Percentiles rank a stretch among this genome's conserved stretches.
phyloP scores from a whole-genome alignment of 345 rosid species.

The Nasturtium officinale region DNA sequence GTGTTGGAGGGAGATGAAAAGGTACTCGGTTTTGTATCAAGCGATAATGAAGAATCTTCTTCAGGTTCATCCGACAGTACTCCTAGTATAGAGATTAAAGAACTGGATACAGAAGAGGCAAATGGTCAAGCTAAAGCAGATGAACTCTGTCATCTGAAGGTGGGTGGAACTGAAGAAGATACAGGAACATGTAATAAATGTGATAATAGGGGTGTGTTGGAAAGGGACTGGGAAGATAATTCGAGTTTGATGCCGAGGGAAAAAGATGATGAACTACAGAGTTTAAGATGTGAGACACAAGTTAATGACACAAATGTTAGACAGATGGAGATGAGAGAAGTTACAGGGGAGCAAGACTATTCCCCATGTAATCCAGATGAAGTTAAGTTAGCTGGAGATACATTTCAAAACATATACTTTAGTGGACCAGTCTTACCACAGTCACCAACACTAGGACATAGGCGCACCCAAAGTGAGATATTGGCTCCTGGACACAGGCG shows the following conservation, averaged over 20 bases:
- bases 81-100: conserved; percentile 21
- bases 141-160: conserved; percentile 3
- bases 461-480: conserved; percentile 74
- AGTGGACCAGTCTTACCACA: conserved; percentile 44
- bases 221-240: conserved; percentile 22
- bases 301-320: conserved; percentile 43
- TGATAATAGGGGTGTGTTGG: conserved; percentile 24
- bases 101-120: conserved; percentile 16
- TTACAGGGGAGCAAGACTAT: conserved; percentile 51
- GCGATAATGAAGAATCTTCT: conserved; percentile 18
- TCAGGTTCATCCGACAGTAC: conserved; percentile 23
- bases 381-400: conserved; percentile 39
- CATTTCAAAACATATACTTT: conserved; percentile 40
- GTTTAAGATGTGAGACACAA: conserved; percentile 18
- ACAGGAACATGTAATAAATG: conserved; percentile 1
- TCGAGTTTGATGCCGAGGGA: conserved; percentile 14
- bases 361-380: conserved; percentile 15
- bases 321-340: conserved; percentile 56
- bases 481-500: conserved; percentile 50
- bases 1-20: conserved; percentile 30
- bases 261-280: conserved; percentile 31
- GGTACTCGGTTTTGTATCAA: conserved; percentile 21
- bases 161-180: conserved; percentile 25
- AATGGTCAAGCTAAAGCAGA: conserved; percentile 30
- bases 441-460: conserved; percentile 48